Evolutionary conservation across 2,329 filamentous ascomycete species (phyloP).

Genomic region (Penicillium sp.): DNA sequence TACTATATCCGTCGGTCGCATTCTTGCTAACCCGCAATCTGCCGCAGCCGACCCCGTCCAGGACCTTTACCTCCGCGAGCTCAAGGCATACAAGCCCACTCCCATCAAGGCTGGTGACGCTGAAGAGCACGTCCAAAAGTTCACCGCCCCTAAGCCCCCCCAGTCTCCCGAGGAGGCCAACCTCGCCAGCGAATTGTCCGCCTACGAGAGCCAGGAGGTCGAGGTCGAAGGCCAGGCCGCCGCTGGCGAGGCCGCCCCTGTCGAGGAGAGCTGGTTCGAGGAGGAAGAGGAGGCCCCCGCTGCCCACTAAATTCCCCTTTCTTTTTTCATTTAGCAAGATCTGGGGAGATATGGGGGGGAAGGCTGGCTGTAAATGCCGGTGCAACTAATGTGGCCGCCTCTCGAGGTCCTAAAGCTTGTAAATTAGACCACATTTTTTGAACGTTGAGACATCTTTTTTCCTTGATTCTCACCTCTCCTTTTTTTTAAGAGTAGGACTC

Average conservation of each 20-base stretch:
- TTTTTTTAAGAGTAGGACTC: neutral
- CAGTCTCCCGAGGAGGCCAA: constrained; percentile 86
- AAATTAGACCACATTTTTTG: constrained; percentile 23
- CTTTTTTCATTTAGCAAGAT: constrained; percentile 22
- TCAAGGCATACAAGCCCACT: constrained; percentile 87
- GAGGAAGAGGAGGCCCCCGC: constrained; percentile 52
- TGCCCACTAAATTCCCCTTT: constrained; percentile 34
- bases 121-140: constrained; percentile 84
- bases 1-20: neutral
- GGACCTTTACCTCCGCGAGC: constrained; percentile 92
- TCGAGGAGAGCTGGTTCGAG: constrained; percentile 71
- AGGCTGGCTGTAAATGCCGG: constrained; percentile 18
- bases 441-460: constrained; percentile 19
- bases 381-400: constrained; percentile 15
- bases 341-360: constrained; percentile 23
- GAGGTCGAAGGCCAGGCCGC: constrained; percentile 83
- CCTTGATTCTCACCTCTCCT: constrained; percentile 6
- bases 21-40: constrained; percentile 17
- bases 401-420: constrained; percentile 24
- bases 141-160: constrained; percentile 69
- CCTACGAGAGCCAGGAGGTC: constrained; percentile 87
- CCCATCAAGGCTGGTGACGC: constrained; percentile 76
- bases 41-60: constrained; percentile 87
- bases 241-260: constrained; percentile 52
- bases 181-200: constrained; percentile 80